phyloP scores from a whole-genome alignment of 2,329 filamentous ascomycete species.

The Leptosphaerulina australis region DNA sequence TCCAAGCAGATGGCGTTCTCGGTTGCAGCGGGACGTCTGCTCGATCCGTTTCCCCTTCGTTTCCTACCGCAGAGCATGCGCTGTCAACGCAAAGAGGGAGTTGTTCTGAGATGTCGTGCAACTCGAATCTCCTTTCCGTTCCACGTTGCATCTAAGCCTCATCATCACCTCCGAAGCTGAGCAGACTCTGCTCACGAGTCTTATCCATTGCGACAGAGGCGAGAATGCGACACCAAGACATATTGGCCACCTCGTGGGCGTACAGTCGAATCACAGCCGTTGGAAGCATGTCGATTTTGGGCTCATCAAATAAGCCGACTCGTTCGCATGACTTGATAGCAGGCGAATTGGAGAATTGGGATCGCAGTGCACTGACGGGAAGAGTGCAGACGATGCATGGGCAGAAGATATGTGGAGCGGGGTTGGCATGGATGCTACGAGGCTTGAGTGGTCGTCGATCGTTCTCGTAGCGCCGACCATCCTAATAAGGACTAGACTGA shows the following conservation, averaged over 20 bases:
- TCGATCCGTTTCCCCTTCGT: conserved; percentile 24
- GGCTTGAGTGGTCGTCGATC: conserved; percentile 26
- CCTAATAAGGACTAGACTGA: conserved; percentile 13
- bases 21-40: conserved; percentile 42
- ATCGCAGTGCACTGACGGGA: conserved; percentile 25
- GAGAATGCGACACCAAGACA: conserved; percentile 18
- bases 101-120: conserved; percentile 2
- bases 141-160: conserved; percentile 3
- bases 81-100: conserved; percentile 14
- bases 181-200: conserved; percentile 11
- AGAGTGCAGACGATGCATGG: conserved; percentile 39
- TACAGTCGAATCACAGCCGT: conserved; percentile 35
- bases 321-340: conserved; percentile 44
- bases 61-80: conserved; percentile 8
- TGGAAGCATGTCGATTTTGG: conserved; percentile 14
- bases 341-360: conserved; percentile 37
- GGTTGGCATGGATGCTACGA: conserved; percentile 26
- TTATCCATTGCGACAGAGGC: conserved; percentile 9
- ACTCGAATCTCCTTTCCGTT: conserved; percentile 1
- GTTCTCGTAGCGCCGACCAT: conserved; percentile 28
- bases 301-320: conserved; percentile 30
- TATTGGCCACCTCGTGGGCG: conserved; percentile 35
- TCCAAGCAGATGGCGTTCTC: conserved; percentile 42
- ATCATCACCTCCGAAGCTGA: conserved; percentile 7
- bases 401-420: conserved; percentile 33